phyloP scores from a whole-genome alignment of 176 grass and related monocot species.

The Puya raimondii region DNA sequence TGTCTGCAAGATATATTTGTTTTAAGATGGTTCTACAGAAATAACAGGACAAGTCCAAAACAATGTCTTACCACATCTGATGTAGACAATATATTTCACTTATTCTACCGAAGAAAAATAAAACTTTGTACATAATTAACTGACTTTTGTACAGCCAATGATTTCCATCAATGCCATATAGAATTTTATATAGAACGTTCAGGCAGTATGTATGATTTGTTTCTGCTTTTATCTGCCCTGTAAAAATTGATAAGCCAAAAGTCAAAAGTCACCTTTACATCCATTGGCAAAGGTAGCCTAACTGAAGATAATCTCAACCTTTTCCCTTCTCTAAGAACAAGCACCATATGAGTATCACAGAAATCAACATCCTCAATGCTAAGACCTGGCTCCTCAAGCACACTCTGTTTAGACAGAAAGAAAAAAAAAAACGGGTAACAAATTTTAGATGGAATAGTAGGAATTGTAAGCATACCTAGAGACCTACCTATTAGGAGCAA shows the following conservation, averaged over 20 bases:
- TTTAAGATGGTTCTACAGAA: too few species aligned
- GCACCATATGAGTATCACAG: slow-evolving; percentile 87
- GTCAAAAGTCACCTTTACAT: slow-evolving; percentile 40
- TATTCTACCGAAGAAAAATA: too few species aligned
- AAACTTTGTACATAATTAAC: too few species aligned
- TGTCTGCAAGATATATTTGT: too few species aligned
- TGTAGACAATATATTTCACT: too few species aligned
- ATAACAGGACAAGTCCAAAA: too few species aligned
- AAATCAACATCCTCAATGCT: slow-evolving; percentile 79
- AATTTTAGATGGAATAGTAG: background rate
- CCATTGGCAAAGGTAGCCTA: slow-evolving; percentile 48
- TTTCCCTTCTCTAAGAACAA: slow-evolving; percentile 62
- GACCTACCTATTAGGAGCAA: background rate
- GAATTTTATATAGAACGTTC: background rate
- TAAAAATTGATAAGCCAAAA: slow-evolving; percentile 1
- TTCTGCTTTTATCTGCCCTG: background rate
- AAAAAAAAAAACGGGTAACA: background rate
- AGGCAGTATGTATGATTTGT: background rate
- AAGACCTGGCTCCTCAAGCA: slow-evolving; percentile 42
- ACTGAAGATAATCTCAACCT: slow-evolving; percentile 61
- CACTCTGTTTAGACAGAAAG: slow-evolving; percentile 36
- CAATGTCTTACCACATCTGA: too few species aligned
- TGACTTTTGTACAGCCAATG: background rate
- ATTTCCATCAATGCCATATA: background rate
- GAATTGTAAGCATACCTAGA: slow-evolving; percentile 2